Percentiles rank a stretch among this genome's conserved stretches.
These are phyloP conservation scores for Exserohilum turcica DNA, from an alignment of 2,329 filamentous ascomycete species.

Conservation along the genomic window DNA sequence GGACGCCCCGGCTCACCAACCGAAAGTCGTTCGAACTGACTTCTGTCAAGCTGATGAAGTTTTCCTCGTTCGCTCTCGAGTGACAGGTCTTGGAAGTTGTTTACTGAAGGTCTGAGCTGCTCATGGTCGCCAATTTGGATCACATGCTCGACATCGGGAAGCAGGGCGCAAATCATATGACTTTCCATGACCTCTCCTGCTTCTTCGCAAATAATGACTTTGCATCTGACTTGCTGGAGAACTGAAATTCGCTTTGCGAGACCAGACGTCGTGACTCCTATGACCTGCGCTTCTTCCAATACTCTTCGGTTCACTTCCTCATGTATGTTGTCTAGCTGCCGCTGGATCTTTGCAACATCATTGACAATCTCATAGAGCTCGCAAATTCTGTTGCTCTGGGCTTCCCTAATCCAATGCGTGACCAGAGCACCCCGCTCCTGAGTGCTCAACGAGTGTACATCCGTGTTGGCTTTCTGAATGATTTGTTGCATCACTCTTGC, in stretches of 20 bases:
- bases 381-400: constrained; percentile 13
- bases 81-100: constrained; percentile 59
- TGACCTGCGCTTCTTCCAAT: constrained; percentile 54
- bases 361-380: constrained; percentile 22
- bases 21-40: constrained; percentile 65
- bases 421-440: constrained; percentile 20
- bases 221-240: constrained; percentile 57
- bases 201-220: constrained; percentile 70
- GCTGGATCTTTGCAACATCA: constrained; percentile 13
- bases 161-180: constrained; percentile 63
- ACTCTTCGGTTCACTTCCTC: constrained; percentile 50
- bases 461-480: constrained; percentile 10
- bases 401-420: constrained; percentile 22
- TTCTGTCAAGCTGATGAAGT: constrained; percentile 62
- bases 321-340: constrained; percentile 27
- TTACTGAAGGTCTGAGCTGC: constrained; percentile 64
- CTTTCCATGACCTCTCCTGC: constrained; percentile 71
- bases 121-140: constrained; percentile 69
- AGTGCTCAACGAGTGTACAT: constrained; percentile 16
- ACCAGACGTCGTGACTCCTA: constrained; percentile 66
- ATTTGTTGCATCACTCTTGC: background rate
- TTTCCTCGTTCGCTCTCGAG: constrained; percentile 56
- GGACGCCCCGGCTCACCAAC: constrained; percentile 27
- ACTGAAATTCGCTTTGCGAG: constrained; percentile 61
- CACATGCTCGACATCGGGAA: constrained; percentile 64